Evolutionary conservation across 805 yeast species (phyloP).

Genomic region (Saturnispora bothae): DNA sequence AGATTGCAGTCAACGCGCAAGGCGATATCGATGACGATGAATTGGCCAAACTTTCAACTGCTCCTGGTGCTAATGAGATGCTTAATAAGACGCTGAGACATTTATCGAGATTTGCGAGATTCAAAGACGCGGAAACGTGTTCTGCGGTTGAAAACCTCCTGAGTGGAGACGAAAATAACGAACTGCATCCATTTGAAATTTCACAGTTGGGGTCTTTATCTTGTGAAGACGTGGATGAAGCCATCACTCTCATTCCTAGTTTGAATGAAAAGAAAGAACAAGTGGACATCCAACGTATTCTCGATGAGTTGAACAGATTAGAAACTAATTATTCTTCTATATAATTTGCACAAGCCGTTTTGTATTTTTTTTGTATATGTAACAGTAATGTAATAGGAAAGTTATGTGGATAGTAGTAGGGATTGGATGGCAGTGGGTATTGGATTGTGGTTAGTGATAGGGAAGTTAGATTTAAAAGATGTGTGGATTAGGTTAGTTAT

Average conservation of each 20-base stretch:
- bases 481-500: too few species aligned
- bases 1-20: slow-evolving; percentile 20
- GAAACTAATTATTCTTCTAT: slow-evolving; percentile 32
- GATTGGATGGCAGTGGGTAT: too few species aligned
- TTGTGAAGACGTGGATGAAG: slow-evolving; percentile 95
- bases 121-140: slow-evolving; percentile 85
- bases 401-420: too few species aligned
- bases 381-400: too few species aligned
- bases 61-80: slow-evolving; percentile 77
- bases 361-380: too few species aligned
- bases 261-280: slow-evolving; percentile 71
- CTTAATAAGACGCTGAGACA: slow-evolving; percentile 87
- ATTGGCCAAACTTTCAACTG: slow-evolving; percentile 40
- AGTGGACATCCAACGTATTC: slow-evolving; percentile 73
- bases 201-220: slow-evolving; percentile 82
- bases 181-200: slow-evolving; percentile 88
- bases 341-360: too few species aligned
- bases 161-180: slow-evolving; percentile 59
- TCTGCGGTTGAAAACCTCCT: slow-evolving; percentile 86
- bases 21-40: slow-evolving; percentile 36
- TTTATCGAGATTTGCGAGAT: slow-evolving; percentile 75
- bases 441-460: too few species aligned
- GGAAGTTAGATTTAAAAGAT: too few species aligned
- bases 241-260: slow-evolving; percentile 87
- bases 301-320: slow-evolving; percentile 73